phyloP scores from a whole-genome alignment of 2,329 filamentous ascomycete genomes.

The Trichoderma harzianum region DNA sequence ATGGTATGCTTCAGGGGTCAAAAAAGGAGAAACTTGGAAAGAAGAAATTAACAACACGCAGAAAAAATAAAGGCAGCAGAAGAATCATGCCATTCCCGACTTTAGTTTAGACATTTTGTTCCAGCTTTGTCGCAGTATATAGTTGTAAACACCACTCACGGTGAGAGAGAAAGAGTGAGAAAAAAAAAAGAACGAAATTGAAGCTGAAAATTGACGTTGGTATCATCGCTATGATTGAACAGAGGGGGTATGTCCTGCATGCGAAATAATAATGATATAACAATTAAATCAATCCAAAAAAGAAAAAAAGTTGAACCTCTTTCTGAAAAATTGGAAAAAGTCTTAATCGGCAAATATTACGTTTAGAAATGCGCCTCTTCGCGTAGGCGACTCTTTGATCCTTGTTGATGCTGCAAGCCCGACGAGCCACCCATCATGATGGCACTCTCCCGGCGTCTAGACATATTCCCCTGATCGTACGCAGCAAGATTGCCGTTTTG shows the following conservation, averaged over 20 bases:
- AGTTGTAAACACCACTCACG: not conserved
- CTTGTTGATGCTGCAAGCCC: slow-evolving; percentile 47
- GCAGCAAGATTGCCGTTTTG: slow-evolving; percentile 22
- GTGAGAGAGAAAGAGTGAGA: not conserved
- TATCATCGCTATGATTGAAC: slow-evolving; percentile 26
- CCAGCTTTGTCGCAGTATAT: not conserved
- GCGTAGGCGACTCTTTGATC: slow-evolving; percentile 51
- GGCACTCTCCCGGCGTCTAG: slow-evolving; percentile 56
- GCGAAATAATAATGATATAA: slow-evolving; percentile 24
- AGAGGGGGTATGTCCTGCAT: slow-evolving; percentile 33
- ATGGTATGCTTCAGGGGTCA: not conserved
- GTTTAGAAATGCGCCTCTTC: slow-evolving; percentile 51
- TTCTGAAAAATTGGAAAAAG: slow-evolving; percentile 4
- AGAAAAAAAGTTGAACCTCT: not conserved
- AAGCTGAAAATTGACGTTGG: slow-evolving; percentile 18
- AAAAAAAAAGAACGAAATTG: slow-evolving; percentile 1
- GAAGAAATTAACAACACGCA: not conserved
- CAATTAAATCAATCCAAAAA: not conserved
- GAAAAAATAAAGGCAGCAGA: not conserved
- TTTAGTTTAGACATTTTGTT: not conserved
- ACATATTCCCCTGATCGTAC: slow-evolving; percentile 33
- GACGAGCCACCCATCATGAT: slow-evolving; percentile 53
- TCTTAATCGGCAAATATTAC: slow-evolving; percentile 20
- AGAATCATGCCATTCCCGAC: not conserved
- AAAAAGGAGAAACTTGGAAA: not conserved